Base-by-base conservation (phyloP, 768 basidiomycete genomes). In the Lactifluus rugatus region DNA sequence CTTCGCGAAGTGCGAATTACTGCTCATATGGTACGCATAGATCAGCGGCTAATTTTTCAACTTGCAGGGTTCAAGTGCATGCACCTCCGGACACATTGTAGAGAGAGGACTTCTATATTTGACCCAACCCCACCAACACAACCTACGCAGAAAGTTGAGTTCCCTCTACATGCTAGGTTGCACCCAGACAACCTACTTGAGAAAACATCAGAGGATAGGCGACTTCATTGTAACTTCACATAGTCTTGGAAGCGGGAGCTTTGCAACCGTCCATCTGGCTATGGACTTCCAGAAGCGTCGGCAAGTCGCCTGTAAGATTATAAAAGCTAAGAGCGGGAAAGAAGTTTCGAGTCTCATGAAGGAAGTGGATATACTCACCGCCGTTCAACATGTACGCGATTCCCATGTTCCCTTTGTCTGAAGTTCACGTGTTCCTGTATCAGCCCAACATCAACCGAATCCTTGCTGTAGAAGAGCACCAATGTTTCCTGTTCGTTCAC, bases 251-350 rank as follows among this genome's bases (percentile, higher is more conserved):
- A 83, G 81, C 23, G 89, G 89, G 5, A 85, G 85, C 42, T 92
- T 90, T 69, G 89, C 89, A 0, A 85, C 83, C 1, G 89, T 92
- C 1, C 84, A 89, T 65, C 77, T 92, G 23, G 87, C 88, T 17
- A 74, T 88, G 57, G 86, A 89, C 65, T 79, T 76, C 10, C 68
- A 70, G 9, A 79, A 75, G 47, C 78, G 81, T 62, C 77, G 81
- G 45, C 89, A 92, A 70, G 86, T 89, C 26, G 89, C 89, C 21
- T 91, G 89, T 69, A 92, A 92, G 69, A 89, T 82, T 57, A 86
- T 92, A 66, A 81, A 80, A 63, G 78, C 75, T 1, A 82, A 81
- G 68, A 79, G 78, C 52, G 80, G 78, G 21, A 76, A 76, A 48
- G 84, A 87, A 46, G 68, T 81, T 25, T 74, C 70, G 3, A 78